phyloP scores from a whole-genome alignment of 2,329 filamentous ascomycete species.

The Penicillium brevicompactum region DNA sequence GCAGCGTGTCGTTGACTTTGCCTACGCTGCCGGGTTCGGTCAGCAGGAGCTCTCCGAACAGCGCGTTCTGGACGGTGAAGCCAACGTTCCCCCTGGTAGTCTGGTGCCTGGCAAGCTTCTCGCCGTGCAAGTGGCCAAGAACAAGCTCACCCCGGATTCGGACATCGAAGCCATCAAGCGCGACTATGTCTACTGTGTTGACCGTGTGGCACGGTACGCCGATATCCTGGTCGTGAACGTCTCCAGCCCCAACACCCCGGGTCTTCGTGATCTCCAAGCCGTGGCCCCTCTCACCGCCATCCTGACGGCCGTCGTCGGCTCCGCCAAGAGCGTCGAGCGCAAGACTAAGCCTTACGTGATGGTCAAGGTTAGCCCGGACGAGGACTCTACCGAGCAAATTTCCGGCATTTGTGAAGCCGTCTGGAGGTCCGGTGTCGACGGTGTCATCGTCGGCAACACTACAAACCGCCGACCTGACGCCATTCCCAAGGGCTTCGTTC shows the following conservation, averaged over 20 bases:
- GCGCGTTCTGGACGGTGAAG: constrained; percentile 74
- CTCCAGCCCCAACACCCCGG: constrained; percentile 93
- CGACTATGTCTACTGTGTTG: constrained; percentile 87
- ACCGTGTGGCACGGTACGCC: constrained; percentile 79
- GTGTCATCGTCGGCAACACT: constrained; percentile 96
- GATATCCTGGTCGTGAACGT: constrained; percentile 98
- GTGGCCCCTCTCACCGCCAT: constrained; percentile 80
- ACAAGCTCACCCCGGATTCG: constrained; percentile 83
- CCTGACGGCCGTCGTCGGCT: constrained; percentile 77
- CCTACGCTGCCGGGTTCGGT: constrained; percentile 69
- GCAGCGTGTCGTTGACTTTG: constrained; percentile 76
- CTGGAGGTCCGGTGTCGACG: constrained; percentile 81
- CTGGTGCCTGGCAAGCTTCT: constrained; percentile 74
- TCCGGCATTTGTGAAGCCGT: constrained; percentile 86
- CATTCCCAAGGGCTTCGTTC: constrained; percentile 65
- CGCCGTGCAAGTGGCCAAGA: constrained; percentile 94
- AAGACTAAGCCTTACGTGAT: constrained; percentile 79
- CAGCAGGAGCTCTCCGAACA: constrained; percentile 64
- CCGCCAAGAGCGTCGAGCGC: constrained; percentile 69
- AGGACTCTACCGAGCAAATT: constrained; percentile 82
- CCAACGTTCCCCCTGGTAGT: constrained; percentile 78
- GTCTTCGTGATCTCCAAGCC: constrained; percentile 82
- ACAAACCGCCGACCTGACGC: constrained; percentile 79
- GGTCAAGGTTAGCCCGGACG: constrained; percentile 97
- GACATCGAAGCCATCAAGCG: constrained; percentile 79